Evolutionary conservation across 2,329 filamentous ascomycete species (phyloP).

Genomic region (Septoria linicola): DNA sequence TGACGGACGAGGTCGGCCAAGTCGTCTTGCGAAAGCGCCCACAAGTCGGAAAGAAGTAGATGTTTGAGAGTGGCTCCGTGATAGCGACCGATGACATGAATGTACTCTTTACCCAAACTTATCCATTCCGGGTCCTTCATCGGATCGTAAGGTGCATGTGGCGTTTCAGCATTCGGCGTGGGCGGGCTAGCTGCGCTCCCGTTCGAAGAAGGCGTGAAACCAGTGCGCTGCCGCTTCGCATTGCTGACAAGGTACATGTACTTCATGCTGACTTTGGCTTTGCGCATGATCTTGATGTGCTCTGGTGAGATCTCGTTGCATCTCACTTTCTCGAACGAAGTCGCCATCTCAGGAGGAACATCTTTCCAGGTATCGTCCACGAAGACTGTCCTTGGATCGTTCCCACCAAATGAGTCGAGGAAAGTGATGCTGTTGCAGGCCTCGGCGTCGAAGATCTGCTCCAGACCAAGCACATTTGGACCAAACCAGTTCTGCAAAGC

Average conservation of each 20-base stretch:
- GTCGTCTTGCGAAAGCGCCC: conserved; percentile 51
- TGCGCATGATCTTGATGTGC: conserved; percentile 39
- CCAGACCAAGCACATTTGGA: conserved; percentile 50
- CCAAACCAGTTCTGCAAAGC: conserved; percentile 60
- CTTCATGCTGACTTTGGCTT: conserved; percentile 19
- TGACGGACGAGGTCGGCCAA: conserved; percentile 53
- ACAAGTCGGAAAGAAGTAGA: conserved; percentile 57
- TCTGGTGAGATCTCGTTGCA: conserved; percentile 33
- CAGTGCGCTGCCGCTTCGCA: conserved; percentile 26
- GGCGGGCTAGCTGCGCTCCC: conserved; percentile 18
- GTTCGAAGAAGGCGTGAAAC: conserved; percentile 20
- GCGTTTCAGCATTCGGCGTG: conserved; percentile 24
- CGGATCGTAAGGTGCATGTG: conserved; percentile 14
- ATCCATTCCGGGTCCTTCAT: conserved; percentile 25
- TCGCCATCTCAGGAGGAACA: conserved; percentile 21
- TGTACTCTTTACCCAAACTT: conserved; percentile 47
- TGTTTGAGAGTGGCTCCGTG: conserved; percentile 56
- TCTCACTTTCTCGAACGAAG: conserved; percentile 23
- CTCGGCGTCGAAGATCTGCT: conserved; percentile 44
- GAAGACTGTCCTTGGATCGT: conserved; percentile 50
- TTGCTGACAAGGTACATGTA: conserved; percentile 50
- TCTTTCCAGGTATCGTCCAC: conserved; percentile 56
- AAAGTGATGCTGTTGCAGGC: conserved; percentile 52
- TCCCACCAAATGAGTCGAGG: conserved; percentile 53
- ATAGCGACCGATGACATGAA: conserved; percentile 52